Evolutionary conservation across 805 yeast species (phyloP), one percentile per base, ranked within the genome.

Genomic region (Monosporozyma servazzii): DNA sequence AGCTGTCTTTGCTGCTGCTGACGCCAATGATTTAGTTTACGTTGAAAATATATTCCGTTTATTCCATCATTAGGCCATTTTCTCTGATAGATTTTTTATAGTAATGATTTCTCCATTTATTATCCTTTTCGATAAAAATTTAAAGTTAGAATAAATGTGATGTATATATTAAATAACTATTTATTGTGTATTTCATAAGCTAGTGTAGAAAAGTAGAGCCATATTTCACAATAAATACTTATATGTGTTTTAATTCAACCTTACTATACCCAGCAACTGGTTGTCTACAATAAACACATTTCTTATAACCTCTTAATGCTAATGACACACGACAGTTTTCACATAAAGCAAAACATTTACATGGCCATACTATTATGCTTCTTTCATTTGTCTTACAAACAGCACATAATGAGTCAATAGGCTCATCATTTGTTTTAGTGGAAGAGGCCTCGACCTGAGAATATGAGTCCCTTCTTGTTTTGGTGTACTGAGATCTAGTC

Each of bases 11-110:
- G 90, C 83, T 54, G 96, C 97, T 58, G 98, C 98, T 57, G 96
- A 91, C 73, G 81, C 95, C 48, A 81, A 83, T 65, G 86, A 81
- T 64, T 76, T 91, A 59, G 96, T 89, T 58, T 91, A 90, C 67
- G 95, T 89, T 58, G 97, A 93, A 76, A 93, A 90, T 76, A 90
- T 95, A 68, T 88, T 91, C 70, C 87, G 99, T 70, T 76, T 93
- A 72, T 91, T 91, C 95, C 99, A 91, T 71, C 99, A 91, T 73
- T 91, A 76, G 69, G 5, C 10, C 11, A 11, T 21, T 21, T 5
- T 41, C 23, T 41, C 21, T 41, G 44, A 41, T 41, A 41, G 44
- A 41, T 41, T 41, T 41, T 41, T 41, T 41, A 21, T 10, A 21
- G 44, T 41, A 41, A 41, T 41, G 44, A 41, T 41, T 11, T 11